These are phyloP conservation scores for Coemansia sp. DNA, from an alignment of 192 early-diverging fungal genomes.

Conservation along the genomic window DNA sequence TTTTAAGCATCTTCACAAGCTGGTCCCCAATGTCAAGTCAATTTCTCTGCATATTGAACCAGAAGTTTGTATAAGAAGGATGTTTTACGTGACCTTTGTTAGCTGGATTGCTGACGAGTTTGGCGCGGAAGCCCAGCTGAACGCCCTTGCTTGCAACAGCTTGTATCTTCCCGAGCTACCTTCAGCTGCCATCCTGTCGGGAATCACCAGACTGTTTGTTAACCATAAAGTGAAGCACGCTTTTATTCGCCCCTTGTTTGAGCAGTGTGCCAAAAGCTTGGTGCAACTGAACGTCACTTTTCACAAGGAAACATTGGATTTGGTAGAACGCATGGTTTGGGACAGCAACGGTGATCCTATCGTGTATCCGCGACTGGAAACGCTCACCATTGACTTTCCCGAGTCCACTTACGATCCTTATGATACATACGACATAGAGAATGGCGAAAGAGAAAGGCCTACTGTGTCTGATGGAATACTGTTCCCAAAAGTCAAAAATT, in stretches of 20 bases:
- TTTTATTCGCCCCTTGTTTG: not conserved
- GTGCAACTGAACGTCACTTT: not conserved
- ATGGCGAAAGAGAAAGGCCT: not conserved
- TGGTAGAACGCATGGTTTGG: not conserved
- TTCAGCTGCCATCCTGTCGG: not conserved
- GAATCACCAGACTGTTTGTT: not conserved
- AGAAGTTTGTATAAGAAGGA: not conserved
- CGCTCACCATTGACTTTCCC: not conserved
- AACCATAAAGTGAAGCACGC: not conserved
- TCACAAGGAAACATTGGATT: not conserved
- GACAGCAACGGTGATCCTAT: not conserved
- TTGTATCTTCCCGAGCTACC: not conserved
- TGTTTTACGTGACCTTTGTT: not conserved
- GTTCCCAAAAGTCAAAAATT: not conserved
- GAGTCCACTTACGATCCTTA: not conserved
- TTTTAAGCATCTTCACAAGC: not conserved
- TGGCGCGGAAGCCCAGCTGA: not conserved
- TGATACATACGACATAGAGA: not conserved
- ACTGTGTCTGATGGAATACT: not conserved
- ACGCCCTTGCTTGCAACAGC: not conserved
- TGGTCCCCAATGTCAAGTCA: not conserved
- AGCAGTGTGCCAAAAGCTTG: not conserved
- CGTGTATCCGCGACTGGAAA: not conserved
- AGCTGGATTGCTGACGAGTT: not conserved
- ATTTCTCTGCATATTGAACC: not conserved